These are phyloP conservation scores for Macaranga tanarius DNA, from an alignment of 441 rosid genomes.

Conservation along the genomic window DNA sequence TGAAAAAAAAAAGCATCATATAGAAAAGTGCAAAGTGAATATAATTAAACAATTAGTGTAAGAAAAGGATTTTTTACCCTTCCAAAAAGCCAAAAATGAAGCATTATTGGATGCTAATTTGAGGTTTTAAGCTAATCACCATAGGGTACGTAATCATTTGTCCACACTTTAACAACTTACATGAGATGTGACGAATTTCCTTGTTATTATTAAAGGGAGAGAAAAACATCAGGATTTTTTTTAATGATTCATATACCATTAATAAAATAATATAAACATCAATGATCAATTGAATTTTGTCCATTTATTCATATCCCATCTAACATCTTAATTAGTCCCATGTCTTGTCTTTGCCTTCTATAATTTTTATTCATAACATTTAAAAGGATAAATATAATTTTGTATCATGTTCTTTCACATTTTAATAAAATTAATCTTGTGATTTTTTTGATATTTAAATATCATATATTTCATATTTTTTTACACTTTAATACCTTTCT, in stretches of 20 bases:
- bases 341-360: neutral
- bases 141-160: neutral
- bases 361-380: neutral
- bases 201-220: constrained; percentile 1
- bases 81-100: constrained; percentile 1
- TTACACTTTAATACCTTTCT: no score
- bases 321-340: constrained; percentile 2
- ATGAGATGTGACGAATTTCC: neutral
- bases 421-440: no score
- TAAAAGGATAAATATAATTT: no score
- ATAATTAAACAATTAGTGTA: neutral
- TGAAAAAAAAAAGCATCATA: no score
- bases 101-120: neutral
- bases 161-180: neutral
- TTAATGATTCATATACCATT: neutral
- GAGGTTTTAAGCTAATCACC: neutral
- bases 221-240: neutral
- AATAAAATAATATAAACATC: neutral
- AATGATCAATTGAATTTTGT: constrained; percentile 7
- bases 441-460: no score
- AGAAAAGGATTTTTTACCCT: no score
- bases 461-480: no score
- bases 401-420: no score
- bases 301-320: neutral
- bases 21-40: no score